A percentile compares a stretch with the other conserved stretches of the same genome.
Conservation (phyloP, 2,329 filamentous ascomycete genomes). For the Ceratocystis destructans region DNA sequence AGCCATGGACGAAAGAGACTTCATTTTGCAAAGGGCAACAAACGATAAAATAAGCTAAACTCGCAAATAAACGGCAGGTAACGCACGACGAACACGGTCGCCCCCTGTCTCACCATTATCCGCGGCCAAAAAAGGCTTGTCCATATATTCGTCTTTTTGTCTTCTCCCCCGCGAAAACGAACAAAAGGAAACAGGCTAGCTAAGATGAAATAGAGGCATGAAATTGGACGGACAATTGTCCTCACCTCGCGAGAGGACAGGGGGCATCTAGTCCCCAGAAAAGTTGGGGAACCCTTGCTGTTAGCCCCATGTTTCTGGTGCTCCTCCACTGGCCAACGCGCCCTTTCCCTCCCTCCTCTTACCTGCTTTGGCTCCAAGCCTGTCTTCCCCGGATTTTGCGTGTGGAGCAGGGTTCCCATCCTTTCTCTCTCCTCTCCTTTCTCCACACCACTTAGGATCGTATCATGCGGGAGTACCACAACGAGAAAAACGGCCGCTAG, state of each 20-base stretch:
- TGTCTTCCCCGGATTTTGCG: background rate
- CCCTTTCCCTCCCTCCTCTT: background rate
- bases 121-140: background rate
- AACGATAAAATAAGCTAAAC: background rate
- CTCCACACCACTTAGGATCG: background rate
- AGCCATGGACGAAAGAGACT: too few relatives aligned
- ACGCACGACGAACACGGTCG: background rate
- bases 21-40: background rate
- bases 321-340: too few relatives aligned
- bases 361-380: background rate
- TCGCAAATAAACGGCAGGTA: background rate
- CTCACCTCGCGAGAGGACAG: too few relatives aligned
- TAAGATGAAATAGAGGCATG: background rate
- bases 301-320: background rate
- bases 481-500: constrained; percentile 1
- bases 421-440: background rate
- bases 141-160: background rate
- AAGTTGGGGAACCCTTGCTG: constrained; percentile 12
- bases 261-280: background rate
- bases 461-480: background rate
- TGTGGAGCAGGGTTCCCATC: background rate
- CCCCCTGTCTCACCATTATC: constrained; percentile 1
- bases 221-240: background rate
- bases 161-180: background rate
- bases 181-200: background rate